Base-by-base conservation (phyloP, 306 rosid species). In the Pachyrhizus erosus region DNA sequence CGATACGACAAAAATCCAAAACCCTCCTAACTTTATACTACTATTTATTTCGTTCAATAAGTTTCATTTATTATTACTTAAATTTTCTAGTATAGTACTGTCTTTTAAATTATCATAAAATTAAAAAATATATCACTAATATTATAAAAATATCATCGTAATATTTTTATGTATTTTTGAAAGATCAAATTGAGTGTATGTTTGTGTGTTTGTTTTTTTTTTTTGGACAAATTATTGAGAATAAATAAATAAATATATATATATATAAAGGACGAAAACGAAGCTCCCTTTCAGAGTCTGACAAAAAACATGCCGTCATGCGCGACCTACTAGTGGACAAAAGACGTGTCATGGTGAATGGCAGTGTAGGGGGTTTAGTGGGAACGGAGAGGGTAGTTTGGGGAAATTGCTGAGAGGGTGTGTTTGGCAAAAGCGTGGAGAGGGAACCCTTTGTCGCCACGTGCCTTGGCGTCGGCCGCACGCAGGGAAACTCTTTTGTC, bases 381-480 rank as follows among this genome's bases (percentile, higher is more conserved):
- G 55, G 2, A 14, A 18, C 0, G 4, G 0, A 0, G 34, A 75
- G 97, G 95, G 91, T 21, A 67, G 0, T 61, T 70, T 23, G 1
- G 90, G 76, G 17, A 75, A 17, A 77, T 74, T 0, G 1, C 0
- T 9, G 0, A 3, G 65, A 27, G 15, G 64, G 24, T 4, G 65
- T 34, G 80, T 84, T 83, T 24, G 81, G 87, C 62, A 40, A 77
- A 82, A 61, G 83, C 31, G 54, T 73, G 76, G 62, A 80, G 87
- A 89, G 76, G 90, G 86, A 92, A 85, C 85, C 78, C 86, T 82
- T 94, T 91, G 97, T 91, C 91, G 92, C 89, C 90, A 91, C 91
- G 89, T 92, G 94, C 86, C 86, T 82, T 89, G 92, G 95, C 92
- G 94, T 94, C 78, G 88, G 88, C 86, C 89, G 88, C 91, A 94